Evolutionary conservation across 805 yeast genomes (phyloP).

Genomic region (Metschnikowia gelsemii): DNA sequence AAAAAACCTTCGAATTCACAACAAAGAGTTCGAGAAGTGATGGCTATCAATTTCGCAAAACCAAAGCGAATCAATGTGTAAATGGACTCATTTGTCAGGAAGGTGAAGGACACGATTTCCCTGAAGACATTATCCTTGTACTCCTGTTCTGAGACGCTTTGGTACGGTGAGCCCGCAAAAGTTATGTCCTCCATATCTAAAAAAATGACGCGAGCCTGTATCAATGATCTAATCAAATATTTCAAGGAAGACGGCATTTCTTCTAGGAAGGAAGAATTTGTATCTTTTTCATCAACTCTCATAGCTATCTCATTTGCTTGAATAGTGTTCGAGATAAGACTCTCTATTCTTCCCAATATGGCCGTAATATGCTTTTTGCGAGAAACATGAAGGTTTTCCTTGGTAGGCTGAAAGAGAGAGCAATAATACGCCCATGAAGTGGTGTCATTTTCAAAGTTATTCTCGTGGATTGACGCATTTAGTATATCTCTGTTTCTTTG

Average conservation of each 20-base stretch:
- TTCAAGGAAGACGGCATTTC: slow-evolving; percentile 30
- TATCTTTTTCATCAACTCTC: slow-evolving; percentile 43
- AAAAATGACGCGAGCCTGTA: slow-evolving; percentile 35
- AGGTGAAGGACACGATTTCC: slow-evolving; percentile 40
- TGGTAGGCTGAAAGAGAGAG: neutral
- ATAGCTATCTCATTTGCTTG: slow-evolving; percentile 59
- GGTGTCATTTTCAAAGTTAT: slow-evolving; percentile 5
- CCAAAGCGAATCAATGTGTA: slow-evolving; percentile 35
- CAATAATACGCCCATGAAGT: too few relatives aligned
- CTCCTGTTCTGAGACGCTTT: neutral
- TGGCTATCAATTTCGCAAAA: slow-evolving; percentile 28
- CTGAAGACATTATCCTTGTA: slow-evolving; percentile 34
- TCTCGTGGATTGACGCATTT: neutral
- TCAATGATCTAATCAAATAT: slow-evolving; percentile 39
- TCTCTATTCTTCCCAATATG: slow-evolving; percentile 1
- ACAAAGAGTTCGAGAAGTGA: slow-evolving; percentile 24
- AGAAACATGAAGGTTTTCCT: neutral
- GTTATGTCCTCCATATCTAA: slow-evolving; percentile 6
- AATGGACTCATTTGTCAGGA: slow-evolving; percentile 48
- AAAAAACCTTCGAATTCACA: slow-evolving; percentile 2
- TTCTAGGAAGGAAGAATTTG: slow-evolving; percentile 26
- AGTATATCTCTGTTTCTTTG: slow-evolving; percentile 1
- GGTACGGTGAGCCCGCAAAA: neutral
- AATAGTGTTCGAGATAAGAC: slow-evolving; percentile 44
- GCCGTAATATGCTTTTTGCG: neutral